phyloP scores from a whole-genome alignment of 768 basidiomycete genomes.

The Pleurotus citrinopileatus region DNA sequence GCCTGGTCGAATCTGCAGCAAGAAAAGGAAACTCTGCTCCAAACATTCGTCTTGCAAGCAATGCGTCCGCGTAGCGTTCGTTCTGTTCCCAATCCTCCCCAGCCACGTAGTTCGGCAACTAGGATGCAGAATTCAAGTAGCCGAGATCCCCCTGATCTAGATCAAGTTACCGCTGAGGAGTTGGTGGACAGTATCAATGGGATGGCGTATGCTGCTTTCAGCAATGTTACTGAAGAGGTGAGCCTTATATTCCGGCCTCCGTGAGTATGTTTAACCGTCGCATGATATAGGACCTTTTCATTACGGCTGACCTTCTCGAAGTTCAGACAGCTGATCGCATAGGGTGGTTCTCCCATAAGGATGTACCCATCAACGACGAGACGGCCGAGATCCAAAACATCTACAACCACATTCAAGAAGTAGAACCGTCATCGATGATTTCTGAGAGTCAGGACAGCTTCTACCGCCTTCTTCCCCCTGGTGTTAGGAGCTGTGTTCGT shows the following conservation, averaged over 20 bases:
- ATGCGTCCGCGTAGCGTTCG: conserved; percentile 50
- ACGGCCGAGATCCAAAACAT: conserved; percentile 77
- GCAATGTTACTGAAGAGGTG: conserved; percentile 78
- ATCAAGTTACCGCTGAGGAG: conserved; percentile 60
- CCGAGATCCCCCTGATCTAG: conserved; percentile 58
- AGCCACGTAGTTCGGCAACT: conserved; percentile 20
- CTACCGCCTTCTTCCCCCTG: conserved; percentile 73
- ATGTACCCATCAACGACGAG: conserved; percentile 54
- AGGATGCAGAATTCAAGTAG: conserved; percentile 34
- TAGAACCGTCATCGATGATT: conserved; percentile 70
- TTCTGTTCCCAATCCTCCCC: conserved; percentile 12
- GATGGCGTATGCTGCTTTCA: conserved; percentile 72
- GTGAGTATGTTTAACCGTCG: conserved; percentile 10
- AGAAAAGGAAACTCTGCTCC: conserved; percentile 36
- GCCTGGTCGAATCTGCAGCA: conserved; percentile 45
- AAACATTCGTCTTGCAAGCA: conserved; percentile 52
- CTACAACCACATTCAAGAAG: conserved; percentile 67
- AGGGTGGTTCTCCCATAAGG: conserved; percentile 72
- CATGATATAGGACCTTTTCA: conserved; percentile 62
- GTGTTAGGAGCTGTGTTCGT: conserved; percentile 72
- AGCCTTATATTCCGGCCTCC: not conserved
- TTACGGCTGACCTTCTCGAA: conserved; percentile 76
- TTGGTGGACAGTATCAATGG: conserved; percentile 78
- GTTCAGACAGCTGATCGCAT: conserved; percentile 76
- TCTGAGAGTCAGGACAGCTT: conserved; percentile 69